These are phyloP conservation scores for Globisporangium acanthophoron DNA, from an alignment of 352 stramenopile species.

Conservation along the genomic window DNA sequence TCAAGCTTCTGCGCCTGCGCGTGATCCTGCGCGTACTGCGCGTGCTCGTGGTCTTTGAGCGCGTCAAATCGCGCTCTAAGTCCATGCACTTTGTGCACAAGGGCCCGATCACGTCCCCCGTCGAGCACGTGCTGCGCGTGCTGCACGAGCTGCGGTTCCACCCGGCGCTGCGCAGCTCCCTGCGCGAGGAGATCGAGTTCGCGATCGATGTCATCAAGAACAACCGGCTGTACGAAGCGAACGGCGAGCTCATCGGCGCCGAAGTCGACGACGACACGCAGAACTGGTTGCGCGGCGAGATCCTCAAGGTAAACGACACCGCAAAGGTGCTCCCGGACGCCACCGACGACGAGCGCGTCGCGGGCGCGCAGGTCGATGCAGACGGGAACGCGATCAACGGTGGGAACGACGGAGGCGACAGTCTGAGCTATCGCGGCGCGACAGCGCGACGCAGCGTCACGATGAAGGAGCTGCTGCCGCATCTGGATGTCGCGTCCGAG, in stretches of 20 bases:
- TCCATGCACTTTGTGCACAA: constrained; percentile 75
- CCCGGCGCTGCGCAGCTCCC: constrained; percentile 42
- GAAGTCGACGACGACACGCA: constrained; percentile 79
- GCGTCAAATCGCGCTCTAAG: constrained; percentile 73
- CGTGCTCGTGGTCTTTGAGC: constrained; percentile 84
- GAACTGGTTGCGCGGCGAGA: constrained; percentile 77
- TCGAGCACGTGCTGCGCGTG: constrained; percentile 71
- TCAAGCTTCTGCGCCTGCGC: constrained; percentile 68
- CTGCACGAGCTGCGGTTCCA: constrained; percentile 80
- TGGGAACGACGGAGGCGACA: constrained; percentile 6
- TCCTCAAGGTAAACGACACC: constrained; percentile 66
- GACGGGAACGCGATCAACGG: constrained; percentile 9
- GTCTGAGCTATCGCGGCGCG: not conserved
- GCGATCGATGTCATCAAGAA: constrained; percentile 85
- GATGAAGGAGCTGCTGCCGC: constrained; percentile 60
- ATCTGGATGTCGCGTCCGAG: constrained; percentile 49
- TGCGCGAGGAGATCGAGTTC: constrained; percentile 68
- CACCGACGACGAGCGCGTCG: constrained; percentile 21
- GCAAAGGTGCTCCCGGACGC: constrained; percentile 52
- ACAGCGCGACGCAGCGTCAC: constrained; percentile 26
- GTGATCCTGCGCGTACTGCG: constrained; percentile 75
- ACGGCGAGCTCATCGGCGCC: constrained; percentile 59
- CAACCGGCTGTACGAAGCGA: constrained; percentile 79
- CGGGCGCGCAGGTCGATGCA: not conserved
- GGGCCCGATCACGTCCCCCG: constrained; percentile 62